Conservation (phyloP, 768 basidiomycete species). For the Ramaria sp. region DNA sequence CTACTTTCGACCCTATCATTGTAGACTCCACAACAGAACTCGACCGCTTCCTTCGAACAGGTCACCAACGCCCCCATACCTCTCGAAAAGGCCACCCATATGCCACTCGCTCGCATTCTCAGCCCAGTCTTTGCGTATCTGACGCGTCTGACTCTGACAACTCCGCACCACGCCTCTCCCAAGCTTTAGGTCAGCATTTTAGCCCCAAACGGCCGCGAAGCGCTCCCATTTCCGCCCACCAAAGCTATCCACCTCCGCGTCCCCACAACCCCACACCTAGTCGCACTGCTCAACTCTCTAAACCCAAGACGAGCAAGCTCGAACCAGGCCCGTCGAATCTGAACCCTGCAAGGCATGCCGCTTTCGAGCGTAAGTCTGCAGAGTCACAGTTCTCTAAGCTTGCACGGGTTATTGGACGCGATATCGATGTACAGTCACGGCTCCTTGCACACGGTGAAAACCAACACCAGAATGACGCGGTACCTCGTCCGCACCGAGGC, state of each 20-base stretch:
- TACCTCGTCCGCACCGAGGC: slow-evolving; percentile 20
- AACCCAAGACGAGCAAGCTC: not conserved
- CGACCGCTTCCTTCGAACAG: slow-evolving; percentile 49
- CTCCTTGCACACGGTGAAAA: not conserved
- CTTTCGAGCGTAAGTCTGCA: not conserved
- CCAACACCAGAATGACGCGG: not conserved
- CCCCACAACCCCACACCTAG: slow-evolving; percentile 1
- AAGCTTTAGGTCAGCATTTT: slow-evolving; percentile 56
- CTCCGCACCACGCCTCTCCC: slow-evolving; percentile 54
- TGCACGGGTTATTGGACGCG: not conserved
- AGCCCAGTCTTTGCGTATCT: slow-evolving; percentile 32
- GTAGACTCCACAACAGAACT: slow-evolving; percentile 54
- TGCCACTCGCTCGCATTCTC: slow-evolving; percentile 34
- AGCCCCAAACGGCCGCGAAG: slow-evolving; percentile 67
- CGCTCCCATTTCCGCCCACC: slow-evolving; percentile 16
- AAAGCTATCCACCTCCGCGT: not conserved
- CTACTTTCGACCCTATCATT: slow-evolving; percentile 43
- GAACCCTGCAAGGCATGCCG: not conserved
- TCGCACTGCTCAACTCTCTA: not conserved
- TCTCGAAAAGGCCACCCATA: slow-evolving; percentile 27
- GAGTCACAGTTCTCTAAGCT: not conserved
- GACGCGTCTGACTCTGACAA: slow-evolving; percentile 28
- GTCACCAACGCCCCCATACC: slow-evolving; percentile 33
- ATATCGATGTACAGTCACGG: not conserved
- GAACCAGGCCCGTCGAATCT: not conserved